These are phyloP conservation scores for Myxozyma mucilagina DNA, from an alignment of 805 yeast species.

Conservation along the genomic window DNA sequence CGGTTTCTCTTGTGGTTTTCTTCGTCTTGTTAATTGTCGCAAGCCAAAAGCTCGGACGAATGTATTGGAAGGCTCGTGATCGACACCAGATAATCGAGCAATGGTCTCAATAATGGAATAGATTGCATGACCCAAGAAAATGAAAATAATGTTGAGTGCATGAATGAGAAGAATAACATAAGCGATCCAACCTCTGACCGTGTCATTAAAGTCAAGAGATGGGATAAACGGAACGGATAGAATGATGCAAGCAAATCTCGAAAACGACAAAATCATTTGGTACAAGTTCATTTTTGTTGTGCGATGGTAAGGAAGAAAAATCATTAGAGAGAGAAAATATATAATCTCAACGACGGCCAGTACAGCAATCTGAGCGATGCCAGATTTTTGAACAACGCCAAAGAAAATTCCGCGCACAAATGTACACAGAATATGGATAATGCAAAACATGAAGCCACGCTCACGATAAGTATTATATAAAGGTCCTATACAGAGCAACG, in stretches of 20 bases:
- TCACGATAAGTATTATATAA: constrained; percentile 39
- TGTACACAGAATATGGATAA: constrained; percentile 27
- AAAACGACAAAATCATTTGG: constrained; percentile 27
- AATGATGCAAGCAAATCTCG: constrained; percentile 32
- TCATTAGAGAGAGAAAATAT: constrained; percentile 28
- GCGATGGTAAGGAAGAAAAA: constrained; percentile 36
- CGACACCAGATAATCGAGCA: constrained; percentile 22
- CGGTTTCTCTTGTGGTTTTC: constrained; percentile 15
- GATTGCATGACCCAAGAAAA: constrained; percentile 35
- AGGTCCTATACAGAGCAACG: constrained; percentile 37
- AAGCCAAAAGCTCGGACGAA: constrained; percentile 29
- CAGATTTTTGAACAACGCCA: constrained; percentile 40
- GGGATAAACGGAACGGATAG: constrained; percentile 37
- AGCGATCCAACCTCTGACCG: constrained; percentile 39
- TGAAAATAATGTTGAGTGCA: constrained; percentile 35
- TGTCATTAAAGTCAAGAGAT: constrained; percentile 28
- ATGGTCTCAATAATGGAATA: constrained; percentile 36
- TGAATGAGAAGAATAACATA: constrained; percentile 40
- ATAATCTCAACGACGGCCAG: constrained; percentile 37
- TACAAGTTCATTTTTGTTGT: constrained; percentile 37
- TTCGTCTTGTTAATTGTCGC: constrained; percentile 32
- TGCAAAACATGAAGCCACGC: constrained; percentile 29
- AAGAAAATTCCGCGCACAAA: constrained; percentile 38
- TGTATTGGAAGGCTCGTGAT: constrained; percentile 18
- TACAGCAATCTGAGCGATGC: constrained; percentile 40